Conservation (phyloP, 2,329 filamentous ascomycete species). For the Coleophoma cylindrospora region DNA sequence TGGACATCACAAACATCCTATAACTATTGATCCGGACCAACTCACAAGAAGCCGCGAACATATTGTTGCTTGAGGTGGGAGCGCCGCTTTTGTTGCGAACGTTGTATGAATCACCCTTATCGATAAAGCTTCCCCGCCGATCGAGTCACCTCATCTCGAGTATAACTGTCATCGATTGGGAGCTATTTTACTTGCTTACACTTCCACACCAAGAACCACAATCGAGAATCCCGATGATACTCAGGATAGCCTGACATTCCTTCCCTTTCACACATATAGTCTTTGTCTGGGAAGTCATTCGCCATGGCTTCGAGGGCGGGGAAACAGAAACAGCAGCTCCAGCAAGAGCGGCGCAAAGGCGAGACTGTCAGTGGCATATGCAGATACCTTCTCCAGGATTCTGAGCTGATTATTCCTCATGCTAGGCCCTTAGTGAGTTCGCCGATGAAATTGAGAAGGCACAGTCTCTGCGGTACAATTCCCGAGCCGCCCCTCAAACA, state of each 20-base stretch:
- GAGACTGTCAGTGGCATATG: slow-evolving; percentile 60
- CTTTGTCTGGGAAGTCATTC: no score
- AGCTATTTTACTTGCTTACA: no score
- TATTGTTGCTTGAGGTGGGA: no score
- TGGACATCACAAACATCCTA: no score
- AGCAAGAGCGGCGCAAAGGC: slow-evolving; percentile 78
- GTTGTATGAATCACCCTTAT: slow-evolving; percentile 12
- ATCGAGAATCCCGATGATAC: no score
- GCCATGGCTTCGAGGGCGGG: slow-evolving; percentile 38
- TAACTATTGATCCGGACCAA: no score
- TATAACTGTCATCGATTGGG: no score
- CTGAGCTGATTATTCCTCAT: background rate
- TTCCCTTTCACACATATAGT: no score
- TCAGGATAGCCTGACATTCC: no score
- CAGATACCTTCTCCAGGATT: background rate
- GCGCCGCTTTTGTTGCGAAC: no score
- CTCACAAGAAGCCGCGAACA: no score
- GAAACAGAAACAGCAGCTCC: slow-evolving; percentile 55
- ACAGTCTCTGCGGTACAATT: slow-evolving; percentile 66
- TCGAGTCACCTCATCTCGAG: slow-evolving; percentile 10
- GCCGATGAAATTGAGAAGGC: slow-evolving; percentile 97
- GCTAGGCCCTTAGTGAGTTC: slow-evolving; percentile 82
- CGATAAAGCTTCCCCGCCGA: slow-evolving; percentile 21
- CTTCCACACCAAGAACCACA: no score
- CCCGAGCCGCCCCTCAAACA: slow-evolving; percentile 15